phyloP scores from a whole-genome alignment of 2,329 filamentous ascomycete species.

The Penicillium palitans region DNA sequence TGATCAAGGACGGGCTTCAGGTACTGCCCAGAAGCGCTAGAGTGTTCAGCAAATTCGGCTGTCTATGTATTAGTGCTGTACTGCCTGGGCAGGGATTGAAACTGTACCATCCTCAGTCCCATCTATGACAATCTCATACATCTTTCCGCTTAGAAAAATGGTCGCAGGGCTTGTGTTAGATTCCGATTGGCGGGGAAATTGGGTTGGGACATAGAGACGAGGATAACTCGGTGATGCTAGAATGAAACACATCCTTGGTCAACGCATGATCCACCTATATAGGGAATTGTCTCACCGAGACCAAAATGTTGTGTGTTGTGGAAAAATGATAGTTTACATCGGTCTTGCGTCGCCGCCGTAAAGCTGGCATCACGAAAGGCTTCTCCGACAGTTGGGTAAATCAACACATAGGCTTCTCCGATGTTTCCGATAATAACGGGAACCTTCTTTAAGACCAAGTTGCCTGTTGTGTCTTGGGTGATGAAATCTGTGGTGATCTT shows the following conservation, averaged over 20 bases:
- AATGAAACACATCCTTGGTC: slow-evolving; percentile 1
- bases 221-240: slow-evolving; percentile 25
- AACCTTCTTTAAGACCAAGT: slow-evolving; percentile 20
- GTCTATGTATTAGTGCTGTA: too few relatives aligned
- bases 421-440: neutral
- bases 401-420: slow-evolving; percentile 21
- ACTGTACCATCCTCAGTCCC: too few relatives aligned
- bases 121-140: too few relatives aligned
- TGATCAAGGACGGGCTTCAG: too few relatives aligned
- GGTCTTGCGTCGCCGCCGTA: slow-evolving; percentile 14
- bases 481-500: slow-evolving; percentile 25
- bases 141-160: too few relatives aligned
- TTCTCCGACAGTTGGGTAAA: slow-evolving; percentile 21
- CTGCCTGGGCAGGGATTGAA: too few relatives aligned
- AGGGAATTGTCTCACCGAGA: slow-evolving; percentile 14
- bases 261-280: neutral
- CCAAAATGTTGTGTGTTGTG: slow-evolving; percentile 30
- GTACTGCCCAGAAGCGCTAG: too few relatives aligned
- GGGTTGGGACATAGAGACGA: slow-evolving; percentile 23
- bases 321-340: slow-evolving; percentile 30
- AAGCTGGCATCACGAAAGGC: slow-evolving; percentile 24
- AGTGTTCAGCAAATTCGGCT: too few relatives aligned
- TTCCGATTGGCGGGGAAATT: neutral
- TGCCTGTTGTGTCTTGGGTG: slow-evolving; percentile 20
- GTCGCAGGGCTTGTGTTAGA: too few relatives aligned